Conservation (phyloP, 1,139 yeast genomes). For the Kodamaea arcana region DNA sequence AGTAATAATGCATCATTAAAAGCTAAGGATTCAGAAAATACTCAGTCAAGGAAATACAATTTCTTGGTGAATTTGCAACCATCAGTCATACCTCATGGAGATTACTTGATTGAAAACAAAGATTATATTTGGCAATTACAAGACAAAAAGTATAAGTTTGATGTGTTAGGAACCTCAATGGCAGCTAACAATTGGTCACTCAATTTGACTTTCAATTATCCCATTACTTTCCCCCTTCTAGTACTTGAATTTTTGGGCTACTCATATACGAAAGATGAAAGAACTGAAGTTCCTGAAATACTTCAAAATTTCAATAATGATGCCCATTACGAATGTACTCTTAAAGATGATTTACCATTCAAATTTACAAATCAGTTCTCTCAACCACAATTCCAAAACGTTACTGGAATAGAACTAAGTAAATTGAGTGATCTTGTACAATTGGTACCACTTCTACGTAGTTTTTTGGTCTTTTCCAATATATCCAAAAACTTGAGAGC, state of each 20-base stretch:
- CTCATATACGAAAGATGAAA: constrained; percentile 4
- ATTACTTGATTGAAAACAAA: constrained; percentile 19
- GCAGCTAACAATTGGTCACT: constrained; percentile 16
- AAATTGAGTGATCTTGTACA: constrained; percentile 22
- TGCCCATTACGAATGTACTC: constrained; percentile 10
- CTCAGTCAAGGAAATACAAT: no score
- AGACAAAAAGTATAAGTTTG: constrained; percentile 11
- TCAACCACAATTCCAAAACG: constrained; percentile 4
- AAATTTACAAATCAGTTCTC: constrained; percentile 7
- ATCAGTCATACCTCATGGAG: constrained; percentile 7
- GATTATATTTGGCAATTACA: constrained; percentile 18
- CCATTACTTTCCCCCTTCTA: constrained; percentile 25
- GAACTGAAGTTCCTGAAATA: constrained; percentile 8
- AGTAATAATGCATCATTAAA: constrained; percentile 18
- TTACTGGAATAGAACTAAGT: constrained; percentile 11
- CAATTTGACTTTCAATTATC: constrained; percentile 20
- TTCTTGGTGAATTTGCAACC: constrained; percentile 14
- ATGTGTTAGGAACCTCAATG: constrained; percentile 8
- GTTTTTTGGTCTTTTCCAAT: constrained; percentile 26
- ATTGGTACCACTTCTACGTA: constrained; percentile 29
- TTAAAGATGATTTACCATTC: constrained; percentile 8
- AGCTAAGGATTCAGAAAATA: constrained; percentile 14
- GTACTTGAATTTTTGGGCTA: constrained; percentile 32
- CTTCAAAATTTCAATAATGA: constrained; percentile 19
- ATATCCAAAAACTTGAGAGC: constrained; percentile 10